Base-by-base conservation (phyloP, 2,329 filamentous ascomycete genomes). In the Ceratocystis albifundus region DNA sequence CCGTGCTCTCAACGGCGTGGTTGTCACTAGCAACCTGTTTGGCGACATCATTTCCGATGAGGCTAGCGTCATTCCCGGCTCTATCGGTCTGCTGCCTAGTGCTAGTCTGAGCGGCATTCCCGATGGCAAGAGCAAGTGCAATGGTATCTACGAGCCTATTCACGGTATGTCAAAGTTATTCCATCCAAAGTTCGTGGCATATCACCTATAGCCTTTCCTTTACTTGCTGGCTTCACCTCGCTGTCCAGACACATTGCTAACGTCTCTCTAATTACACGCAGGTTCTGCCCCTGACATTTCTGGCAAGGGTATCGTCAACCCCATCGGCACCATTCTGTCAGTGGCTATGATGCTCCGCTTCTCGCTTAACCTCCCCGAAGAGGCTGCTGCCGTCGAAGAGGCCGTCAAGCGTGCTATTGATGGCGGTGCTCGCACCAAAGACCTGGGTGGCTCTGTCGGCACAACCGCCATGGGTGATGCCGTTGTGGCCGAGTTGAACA, bases 131-230 rank as follows among this genome's bases (percentile, higher is more conserved):
- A 83, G 80, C 72, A 87, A 84, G 75, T 90, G 92, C 74, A 96
- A 95, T 75, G 93, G 91, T 71, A 96, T 97, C 73, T 99, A 96
- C 75, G 93, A 97, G 82, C 93, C 93, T 30, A 97, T 99, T 72
- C 93, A 99, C 76, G 92, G 90, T 90, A 80, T 68, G 78, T 73
- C 59, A 32, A 7, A 3, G 22, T 32, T 12, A 30, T 57, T n/a
- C 4, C 4, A 17, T n/a, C 48, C 10, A 20, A 25, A 53, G n/a
- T n/a, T 7, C n/a, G 8, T 25, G n/a, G n/a, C 20, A 53, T 17
- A 41, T 41, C 12, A 41, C 36, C 36, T 41, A 41, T 41, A 15
- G 10, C 12, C 6, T 61, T 22, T 32, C 4, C 53, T 57, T 15
- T 41, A 41, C 36, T 15, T 41, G 10, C 4, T 41, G 15, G 36